Percentiles rank a stretch among this genome's conserved stretches.
Conservation (phyloP, 2,329 filamentous ascomycete species). For the Exophiala sp. region DNA sequence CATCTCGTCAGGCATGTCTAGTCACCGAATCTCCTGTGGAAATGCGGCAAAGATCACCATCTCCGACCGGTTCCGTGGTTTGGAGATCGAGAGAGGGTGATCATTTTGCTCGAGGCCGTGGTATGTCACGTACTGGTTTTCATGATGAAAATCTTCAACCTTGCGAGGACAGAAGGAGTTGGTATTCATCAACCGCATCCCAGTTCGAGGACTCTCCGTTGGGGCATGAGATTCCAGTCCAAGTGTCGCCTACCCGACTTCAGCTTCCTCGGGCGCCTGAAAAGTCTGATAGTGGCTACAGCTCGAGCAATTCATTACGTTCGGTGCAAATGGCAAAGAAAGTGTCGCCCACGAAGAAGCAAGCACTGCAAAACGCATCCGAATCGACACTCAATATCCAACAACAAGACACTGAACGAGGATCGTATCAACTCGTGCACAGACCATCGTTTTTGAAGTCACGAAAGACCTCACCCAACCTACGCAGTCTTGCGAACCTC, state of each 20-base stretch:
- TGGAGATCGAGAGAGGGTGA: conserved; percentile 1
- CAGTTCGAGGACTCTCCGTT: conserved; percentile 17
- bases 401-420: background rate
- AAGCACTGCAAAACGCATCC: conserved; percentile 1
- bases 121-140: background rate
- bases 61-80: conserved; percentile 18
- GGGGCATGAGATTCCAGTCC: conserved; percentile 17
- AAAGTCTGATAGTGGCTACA: conserved; percentile 30
- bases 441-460: conserved; percentile 17
- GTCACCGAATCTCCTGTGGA: conserved; percentile 1
- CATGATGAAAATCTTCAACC: background rate
- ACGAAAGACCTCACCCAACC: conserved; percentile 11
- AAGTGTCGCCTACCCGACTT: conserved; percentile 4
- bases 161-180: conserved; percentile 6
- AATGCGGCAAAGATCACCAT: conserved; percentile 4
- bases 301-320: conserved; percentile 25
- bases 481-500: conserved; percentile 12
- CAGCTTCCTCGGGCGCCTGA: conserved; percentile 7
- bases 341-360: background rate
- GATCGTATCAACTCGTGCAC: background rate
- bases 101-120: background rate
- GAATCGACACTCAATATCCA: background rate
- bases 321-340: conserved; percentile 10
- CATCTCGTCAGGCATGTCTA: background rate
- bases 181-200: conserved; percentile 11